Conservation (phyloP, 495 filamentous ascomycete genomes). For the Lepidopterella palustris region DNA sequence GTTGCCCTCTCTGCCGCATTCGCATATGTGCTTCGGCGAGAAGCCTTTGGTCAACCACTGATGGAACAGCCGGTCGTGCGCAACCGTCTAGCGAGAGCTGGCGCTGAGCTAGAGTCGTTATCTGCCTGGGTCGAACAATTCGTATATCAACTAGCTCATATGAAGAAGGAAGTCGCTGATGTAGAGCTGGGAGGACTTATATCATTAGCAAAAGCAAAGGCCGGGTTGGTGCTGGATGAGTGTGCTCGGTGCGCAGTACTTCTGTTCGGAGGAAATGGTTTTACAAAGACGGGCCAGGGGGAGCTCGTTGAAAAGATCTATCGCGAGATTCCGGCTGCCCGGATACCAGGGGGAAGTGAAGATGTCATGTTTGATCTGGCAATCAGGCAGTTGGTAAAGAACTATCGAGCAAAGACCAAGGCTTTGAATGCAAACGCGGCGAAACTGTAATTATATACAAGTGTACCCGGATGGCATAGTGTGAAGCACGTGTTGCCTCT, state of each 20-base stretch:
- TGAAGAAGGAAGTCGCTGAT: slow-evolving; percentile 58
- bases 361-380: slow-evolving; percentile 69
- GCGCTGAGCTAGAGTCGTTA: slow-evolving; percentile 60
- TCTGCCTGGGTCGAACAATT: slow-evolving; percentile 72
- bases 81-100: slow-evolving; percentile 62
- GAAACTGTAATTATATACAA: no score
- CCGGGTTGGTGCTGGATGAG: slow-evolving; percentile 63
- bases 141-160: slow-evolving; percentile 56
- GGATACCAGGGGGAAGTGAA: slow-evolving; percentile 68
- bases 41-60: slow-evolving; percentile 68
- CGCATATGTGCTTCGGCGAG: slow-evolving; percentile 60
- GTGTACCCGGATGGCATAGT: no score
- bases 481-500: no score
- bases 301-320: slow-evolving; percentile 65
- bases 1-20: slow-evolving; percentile 61
- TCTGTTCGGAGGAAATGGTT: slow-evolving; percentile 67
- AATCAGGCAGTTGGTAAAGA: slow-evolving; percentile 65
- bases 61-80: slow-evolving; percentile 70
- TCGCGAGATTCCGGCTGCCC: slow-evolving; percentile 54
- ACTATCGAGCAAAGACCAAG: slow-evolving; percentile 58
- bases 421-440: no score
- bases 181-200: slow-evolving; percentile 61
- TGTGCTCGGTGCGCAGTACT: slow-evolving; percentile 61
- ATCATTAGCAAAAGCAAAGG: slow-evolving; percentile 63
- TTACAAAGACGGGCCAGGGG: slow-evolving; percentile 59